phyloP scores from a whole-genome alignment of 164 flowering plant genomes.

The Aristolochia fimbriata region DNA sequence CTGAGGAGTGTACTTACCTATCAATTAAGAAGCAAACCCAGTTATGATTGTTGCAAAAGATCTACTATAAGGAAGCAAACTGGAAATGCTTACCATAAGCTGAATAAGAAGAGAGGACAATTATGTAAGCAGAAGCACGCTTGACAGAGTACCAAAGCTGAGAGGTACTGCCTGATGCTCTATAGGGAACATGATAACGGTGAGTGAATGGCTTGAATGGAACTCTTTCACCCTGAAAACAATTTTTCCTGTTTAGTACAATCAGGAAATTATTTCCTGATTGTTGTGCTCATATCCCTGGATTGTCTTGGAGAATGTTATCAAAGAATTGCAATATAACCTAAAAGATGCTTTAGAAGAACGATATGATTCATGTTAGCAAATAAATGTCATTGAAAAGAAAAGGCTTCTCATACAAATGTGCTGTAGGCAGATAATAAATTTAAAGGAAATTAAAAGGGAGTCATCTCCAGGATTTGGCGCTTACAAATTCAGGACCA shows the following conservation, averaged over 20 bases:
- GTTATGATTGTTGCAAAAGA: not conserved
- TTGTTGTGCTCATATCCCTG: too few species aligned
- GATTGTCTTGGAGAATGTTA: too few species aligned
- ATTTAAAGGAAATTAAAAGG: not conserved
- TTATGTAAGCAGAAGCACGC: constrained; percentile 74
- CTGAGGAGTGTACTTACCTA: constrained; percentile 70
- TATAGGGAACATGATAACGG: constrained; percentile 50
- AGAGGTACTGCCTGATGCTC: constrained; percentile 46
- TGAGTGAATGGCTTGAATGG: constrained; percentile 61
- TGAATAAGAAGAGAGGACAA: constrained; percentile 68
- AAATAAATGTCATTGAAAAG: not conserved
- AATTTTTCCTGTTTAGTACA: not conserved
- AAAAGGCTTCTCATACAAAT: not conserved
- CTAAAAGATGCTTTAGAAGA: too few species aligned
- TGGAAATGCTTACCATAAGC: constrained; percentile 41
- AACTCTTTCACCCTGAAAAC: constrained; percentile 49
- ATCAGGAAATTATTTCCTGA: too few species aligned
- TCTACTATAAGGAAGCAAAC: not conserved
- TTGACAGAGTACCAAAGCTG: constrained; percentile 81
- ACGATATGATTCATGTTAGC: too few species aligned
- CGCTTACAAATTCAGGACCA: constrained; percentile 26
- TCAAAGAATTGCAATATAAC: too few species aligned
- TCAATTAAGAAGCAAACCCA: not conserved
- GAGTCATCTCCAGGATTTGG: not conserved
- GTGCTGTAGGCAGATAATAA: not conserved